Conservation (phyloP, 768 basidiomycete genomes). For the Lactarius trivialis region DNA sequence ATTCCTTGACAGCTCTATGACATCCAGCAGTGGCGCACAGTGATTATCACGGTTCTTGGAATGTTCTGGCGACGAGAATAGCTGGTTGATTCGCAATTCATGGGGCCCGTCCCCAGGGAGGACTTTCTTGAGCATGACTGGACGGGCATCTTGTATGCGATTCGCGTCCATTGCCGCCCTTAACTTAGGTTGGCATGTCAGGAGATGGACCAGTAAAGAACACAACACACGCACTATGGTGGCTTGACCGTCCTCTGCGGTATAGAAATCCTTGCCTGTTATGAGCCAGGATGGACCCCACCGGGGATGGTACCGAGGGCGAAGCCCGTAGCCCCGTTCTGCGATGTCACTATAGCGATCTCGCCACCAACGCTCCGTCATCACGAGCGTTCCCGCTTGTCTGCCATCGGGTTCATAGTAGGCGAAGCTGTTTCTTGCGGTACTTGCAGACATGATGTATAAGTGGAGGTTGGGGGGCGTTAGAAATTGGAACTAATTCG, state of each 20-base stretch:
- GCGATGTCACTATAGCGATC: slow-evolving; percentile 2
- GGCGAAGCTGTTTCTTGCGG: not conserved
- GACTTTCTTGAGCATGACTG: slow-evolving; percentile 17
- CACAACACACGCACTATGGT: slow-evolving; percentile 3
- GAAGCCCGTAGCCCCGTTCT: slow-evolving; percentile 7
- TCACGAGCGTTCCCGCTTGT: slow-evolving; percentile 1
- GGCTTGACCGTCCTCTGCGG: slow-evolving; percentile 11
- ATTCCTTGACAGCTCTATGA: slow-evolving; percentile 18
- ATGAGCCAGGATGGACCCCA: slow-evolving; percentile 15
- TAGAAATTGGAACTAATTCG: not conserved
- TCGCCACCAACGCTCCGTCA: slow-evolving; percentile 15
- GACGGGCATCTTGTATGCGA: slow-evolving; percentile 1
- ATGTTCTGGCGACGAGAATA: slow-evolving; percentile 21
- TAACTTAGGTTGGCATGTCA: not conserved
- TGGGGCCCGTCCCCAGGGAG: slow-evolving; percentile 4
- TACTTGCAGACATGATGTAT: not conserved
- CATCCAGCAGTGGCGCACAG: slow-evolving; percentile 25
- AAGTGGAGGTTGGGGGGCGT: not conserved
- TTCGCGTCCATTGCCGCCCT: slow-evolving; percentile 15
- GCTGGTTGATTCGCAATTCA: slow-evolving; percentile 7
- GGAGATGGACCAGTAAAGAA: not conserved
- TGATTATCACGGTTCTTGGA: slow-evolving; percentile 27
- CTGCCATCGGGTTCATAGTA: not conserved
- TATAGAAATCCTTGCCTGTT: slow-evolving; percentile 9
- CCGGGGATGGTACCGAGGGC: slow-evolving; percentile 12